These are phyloP conservation scores for Plasmodium blacklocki DNA, from an alignment of 169 alveolate genomes.

Conservation along the genomic window DNA sequence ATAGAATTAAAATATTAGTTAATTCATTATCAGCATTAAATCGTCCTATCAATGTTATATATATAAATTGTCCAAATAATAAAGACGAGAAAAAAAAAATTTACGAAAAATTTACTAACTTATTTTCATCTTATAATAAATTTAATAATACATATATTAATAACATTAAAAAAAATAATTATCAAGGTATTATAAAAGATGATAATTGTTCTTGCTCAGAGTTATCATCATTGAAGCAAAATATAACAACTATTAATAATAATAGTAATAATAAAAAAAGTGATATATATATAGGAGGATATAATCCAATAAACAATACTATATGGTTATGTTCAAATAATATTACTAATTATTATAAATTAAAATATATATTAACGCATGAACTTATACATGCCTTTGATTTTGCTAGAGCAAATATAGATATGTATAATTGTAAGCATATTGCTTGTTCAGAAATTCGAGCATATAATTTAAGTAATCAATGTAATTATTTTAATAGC, in stretches of 20 bases:
- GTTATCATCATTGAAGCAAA: conserved; percentile 6
- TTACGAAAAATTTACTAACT: conserved; percentile 26
- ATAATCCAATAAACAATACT: conserved; percentile 80
- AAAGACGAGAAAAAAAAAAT: conserved; percentile 32
- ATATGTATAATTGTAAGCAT: conserved; percentile 79
- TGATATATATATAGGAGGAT: conserved; percentile 77
- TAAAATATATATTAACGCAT: conserved; percentile 80
- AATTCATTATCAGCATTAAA: conserved; percentile 83
- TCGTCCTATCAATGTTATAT: conserved; percentile 79
- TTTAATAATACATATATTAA: conserved; percentile 26
- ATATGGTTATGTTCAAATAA: conserved; percentile 84
- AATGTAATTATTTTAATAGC: conserved; percentile 80
- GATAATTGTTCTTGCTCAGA: conserved; percentile 70
- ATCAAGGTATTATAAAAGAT: conserved; percentile 20
- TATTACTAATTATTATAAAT: conserved; percentile 75
- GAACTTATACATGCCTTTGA: conserved; percentile 86
- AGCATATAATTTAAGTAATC: conserved; percentile 82
- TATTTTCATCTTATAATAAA: conserved; percentile 26
- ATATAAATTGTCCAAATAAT: conserved; percentile 78
- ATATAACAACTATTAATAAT: not conserved
- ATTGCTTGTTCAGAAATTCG: conserved; percentile 86
- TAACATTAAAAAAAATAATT: conserved; percentile 25
- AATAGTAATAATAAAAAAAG: conserved; percentile 10
- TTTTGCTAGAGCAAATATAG: conserved; percentile 84
- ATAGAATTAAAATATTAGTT: conserved; percentile 78